A percentile compares a stretch with the other conserved stretches of the same genome.
Evolutionary conservation across 2,329 filamentous ascomycete species (phyloP).

Genomic region (Stagonosporopsis chrysanthemi): DNA sequence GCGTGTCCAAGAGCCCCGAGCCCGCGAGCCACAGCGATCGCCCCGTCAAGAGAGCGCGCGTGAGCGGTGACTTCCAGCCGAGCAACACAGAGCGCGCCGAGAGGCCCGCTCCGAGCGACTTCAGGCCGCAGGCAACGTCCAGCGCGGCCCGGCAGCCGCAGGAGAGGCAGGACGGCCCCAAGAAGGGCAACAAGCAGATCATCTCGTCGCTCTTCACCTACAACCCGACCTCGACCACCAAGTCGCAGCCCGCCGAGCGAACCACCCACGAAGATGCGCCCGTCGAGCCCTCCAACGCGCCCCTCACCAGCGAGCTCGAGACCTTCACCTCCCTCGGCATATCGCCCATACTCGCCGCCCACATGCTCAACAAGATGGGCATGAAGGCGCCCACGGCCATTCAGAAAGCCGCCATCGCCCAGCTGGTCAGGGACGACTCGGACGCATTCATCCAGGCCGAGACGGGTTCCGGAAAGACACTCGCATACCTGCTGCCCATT

Average conservation of each 20-base stretch:
- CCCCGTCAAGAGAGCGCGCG: conserved; percentile 45
- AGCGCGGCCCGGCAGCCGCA: conserved; percentile 38
- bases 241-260: conserved; percentile 49
- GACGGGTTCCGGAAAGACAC: conserved; percentile 95
- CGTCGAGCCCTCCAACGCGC: conserved; percentile 86
- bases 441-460: conserved; percentile 97
- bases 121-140: conserved; percentile 42
- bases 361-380: conserved; percentile 83
- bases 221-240: conserved; percentile 78
- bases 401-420: conserved; percentile 85
- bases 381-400: conserved; percentile 93
- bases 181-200: conserved; percentile 65
- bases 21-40: conserved; percentile 29
- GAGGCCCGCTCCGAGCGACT: conserved; percentile 28
- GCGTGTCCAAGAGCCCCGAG: conserved; percentile 28
- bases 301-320: conserved; percentile 80
- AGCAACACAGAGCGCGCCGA: conserved; percentile 29
- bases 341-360: conserved; percentile 78
- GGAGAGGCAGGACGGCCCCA: conserved; percentile 45
- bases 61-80: conserved; percentile 51
- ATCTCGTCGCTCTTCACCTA: conserved; percentile 92
- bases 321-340: conserved; percentile 88
- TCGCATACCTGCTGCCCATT: conserved; percentile 93
- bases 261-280: conserved; percentile 49
- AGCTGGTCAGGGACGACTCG: conserved; percentile 78